Evolutionary conservation across 805 yeast genomes (phyloP).

Genomic region (Lipomyces oligophaga): DNA sequence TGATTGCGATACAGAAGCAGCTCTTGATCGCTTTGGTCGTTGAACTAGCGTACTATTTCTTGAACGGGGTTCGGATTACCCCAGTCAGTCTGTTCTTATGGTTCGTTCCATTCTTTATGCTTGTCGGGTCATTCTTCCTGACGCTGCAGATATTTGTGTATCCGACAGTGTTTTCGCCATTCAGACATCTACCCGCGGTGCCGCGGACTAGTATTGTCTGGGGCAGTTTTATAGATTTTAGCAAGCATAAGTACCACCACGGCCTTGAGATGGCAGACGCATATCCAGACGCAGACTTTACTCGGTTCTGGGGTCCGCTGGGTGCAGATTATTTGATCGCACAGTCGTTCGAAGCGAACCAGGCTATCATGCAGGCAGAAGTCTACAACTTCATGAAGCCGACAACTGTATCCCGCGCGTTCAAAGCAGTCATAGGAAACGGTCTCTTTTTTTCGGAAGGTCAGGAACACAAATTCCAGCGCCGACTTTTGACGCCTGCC

Average conservation of each 20-base stretch:
- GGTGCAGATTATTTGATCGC: slow-evolving; percentile 10
- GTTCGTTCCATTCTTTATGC: slow-evolving; percentile 2
- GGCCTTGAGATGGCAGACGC: slow-evolving; percentile 7
- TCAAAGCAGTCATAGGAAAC: slow-evolving; percentile 19
- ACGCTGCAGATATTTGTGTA: slow-evolving; percentile 11
- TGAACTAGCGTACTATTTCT: slow-evolving; percentile 3
- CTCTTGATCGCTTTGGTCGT: too few species aligned
- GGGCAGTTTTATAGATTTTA: slow-evolving; percentile 13
- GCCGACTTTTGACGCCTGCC: slow-evolving; percentile 23
- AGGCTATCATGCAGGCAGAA: slow-evolving; percentile 16
- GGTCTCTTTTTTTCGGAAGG: slow-evolving; percentile 25
- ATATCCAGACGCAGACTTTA: slow-evolving; percentile 8
- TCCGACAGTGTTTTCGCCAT: slow-evolving; percentile 19
- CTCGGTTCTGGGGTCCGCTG: slow-evolving; percentile 7
- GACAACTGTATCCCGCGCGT: slow-evolving; percentile 12
- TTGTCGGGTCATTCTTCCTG: neutral
- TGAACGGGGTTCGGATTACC: slow-evolving; percentile 1
- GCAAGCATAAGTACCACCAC: slow-evolving; percentile 8
- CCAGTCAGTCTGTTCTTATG: slow-evolving; percentile 3
- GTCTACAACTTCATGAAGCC: slow-evolving; percentile 21
- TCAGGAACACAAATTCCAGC: slow-evolving; percentile 20
- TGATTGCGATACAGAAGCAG: too few species aligned
- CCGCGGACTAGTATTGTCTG: slow-evolving; percentile 7
- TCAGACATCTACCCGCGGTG: slow-evolving; percentile 9
- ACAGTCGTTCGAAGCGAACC: slow-evolving; percentile 10